Percentiles rank a stretch among this genome's conserved stretches.
Conservation (phyloP, 2,329 filamentous ascomycete species). For the Mollisiaceae sp. region DNA sequence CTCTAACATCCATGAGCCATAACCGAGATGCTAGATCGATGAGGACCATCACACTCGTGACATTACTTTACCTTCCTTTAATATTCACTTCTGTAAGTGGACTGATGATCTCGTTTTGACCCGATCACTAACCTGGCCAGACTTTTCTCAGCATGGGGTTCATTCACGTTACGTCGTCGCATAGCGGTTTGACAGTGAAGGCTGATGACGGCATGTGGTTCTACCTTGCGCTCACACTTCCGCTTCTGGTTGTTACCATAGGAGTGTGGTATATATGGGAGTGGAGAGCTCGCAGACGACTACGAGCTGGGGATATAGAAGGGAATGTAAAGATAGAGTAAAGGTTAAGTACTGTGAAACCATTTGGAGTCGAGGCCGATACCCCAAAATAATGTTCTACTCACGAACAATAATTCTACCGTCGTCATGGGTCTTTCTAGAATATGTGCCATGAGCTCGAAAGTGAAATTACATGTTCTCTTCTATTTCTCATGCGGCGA, state of each 20-base stretch:
- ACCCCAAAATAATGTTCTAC: no score
- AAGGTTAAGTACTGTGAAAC: no score
- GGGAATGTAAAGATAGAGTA: constrained; percentile 9
- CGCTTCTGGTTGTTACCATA: neutral
- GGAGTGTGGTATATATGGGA: neutral
- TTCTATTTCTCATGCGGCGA: neutral
- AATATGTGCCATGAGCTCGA: no score
- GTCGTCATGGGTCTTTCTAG: no score
- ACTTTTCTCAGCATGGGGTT: constrained; percentile 6
- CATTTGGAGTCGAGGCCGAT: no score
- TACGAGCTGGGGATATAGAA: neutral
- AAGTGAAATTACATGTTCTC: neutral
- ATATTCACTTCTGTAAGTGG: constrained; percentile 1
- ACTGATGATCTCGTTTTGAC: neutral
- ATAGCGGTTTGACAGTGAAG: neutral
- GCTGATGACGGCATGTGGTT: constrained; percentile 4
- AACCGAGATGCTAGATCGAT: neutral
- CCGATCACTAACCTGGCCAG: neutral
- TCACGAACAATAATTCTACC: no score
- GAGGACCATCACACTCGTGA: neutral
- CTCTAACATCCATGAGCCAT: neutral
- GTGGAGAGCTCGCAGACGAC: neutral
- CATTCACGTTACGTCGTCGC: neutral
- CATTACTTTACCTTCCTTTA: neutral
- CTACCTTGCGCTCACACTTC: constrained; percentile 6